Percentiles rank a stretch among this genome's conserved stretches.
Evolutionary conservation across 2,329 filamentous ascomycete species (phyloP).

Genomic region (Bipolaris sorokiniana): DNA sequence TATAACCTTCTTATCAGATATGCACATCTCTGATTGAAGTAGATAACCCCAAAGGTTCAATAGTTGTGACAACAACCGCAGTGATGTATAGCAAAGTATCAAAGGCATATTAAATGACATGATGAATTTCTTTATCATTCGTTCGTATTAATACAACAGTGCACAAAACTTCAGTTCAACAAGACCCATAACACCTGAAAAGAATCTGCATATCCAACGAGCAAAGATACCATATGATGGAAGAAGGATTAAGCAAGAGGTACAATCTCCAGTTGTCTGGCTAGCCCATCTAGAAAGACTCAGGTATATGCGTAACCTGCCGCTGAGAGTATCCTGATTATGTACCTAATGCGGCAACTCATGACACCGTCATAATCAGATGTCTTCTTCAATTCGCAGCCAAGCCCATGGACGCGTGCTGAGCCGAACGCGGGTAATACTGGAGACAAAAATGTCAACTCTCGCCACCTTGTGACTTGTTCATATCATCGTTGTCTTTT

Average conservation of each 20-base stretch:
- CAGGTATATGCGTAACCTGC: not conserved
- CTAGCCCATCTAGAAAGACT: not conserved
- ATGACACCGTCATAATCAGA: not conserved
- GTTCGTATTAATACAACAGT: conserved; percentile 15
- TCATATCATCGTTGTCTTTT: conserved; percentile 34
- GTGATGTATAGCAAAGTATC: not conserved
- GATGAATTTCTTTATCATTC: not conserved
- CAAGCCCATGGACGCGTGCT: not conserved
- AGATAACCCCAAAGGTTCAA: not conserved
- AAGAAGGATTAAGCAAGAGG: not conserved
- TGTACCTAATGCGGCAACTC: not conserved
- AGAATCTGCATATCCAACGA: not conserved
- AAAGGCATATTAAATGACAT: not conserved
- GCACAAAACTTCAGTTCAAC: conserved; percentile 6
- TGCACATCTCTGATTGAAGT: not conserved
- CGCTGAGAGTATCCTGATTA: not conserved
- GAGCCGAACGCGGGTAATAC: not conserved
- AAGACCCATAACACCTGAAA: not conserved
- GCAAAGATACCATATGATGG: not conserved
- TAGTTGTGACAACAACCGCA: not conserved
- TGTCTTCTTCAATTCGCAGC: not conserved
- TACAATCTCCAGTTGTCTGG: not conserved
- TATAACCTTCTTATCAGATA: not conserved
- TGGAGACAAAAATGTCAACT: not conserved
- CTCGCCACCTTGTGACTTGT: conserved; percentile 17